Conservation (phyloP, 140 eudicot genomes). For the Senecio squalidus region DNA sequence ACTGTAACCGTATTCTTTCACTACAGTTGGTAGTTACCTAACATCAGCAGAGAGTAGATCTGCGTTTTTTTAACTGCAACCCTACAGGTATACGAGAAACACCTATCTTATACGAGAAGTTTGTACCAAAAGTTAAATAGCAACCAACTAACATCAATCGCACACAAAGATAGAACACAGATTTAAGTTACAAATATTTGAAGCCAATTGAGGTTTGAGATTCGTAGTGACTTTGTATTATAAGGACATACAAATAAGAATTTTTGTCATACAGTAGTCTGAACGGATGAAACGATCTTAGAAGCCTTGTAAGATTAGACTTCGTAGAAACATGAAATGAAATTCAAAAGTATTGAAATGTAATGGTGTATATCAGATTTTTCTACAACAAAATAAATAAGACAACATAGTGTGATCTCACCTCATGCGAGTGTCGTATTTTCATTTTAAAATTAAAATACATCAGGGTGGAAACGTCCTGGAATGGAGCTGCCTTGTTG, state of each 20-base stretch:
- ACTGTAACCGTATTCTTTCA: not conserved
- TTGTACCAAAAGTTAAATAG: not conserved
- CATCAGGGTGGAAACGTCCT: conserved; percentile 88
- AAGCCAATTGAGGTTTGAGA: no score
- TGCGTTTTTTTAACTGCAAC: no score
- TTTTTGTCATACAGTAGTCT: not conserved
- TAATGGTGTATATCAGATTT: conserved; percentile 5
- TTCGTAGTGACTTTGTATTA: not conserved
- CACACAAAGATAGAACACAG: not conserved
- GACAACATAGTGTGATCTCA: not conserved
- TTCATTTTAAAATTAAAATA: conserved; percentile 41
- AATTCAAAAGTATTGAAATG: not conserved
- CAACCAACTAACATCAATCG: not conserved
- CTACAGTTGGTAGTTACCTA: not conserved
- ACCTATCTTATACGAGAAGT: not conserved
- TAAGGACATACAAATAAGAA: not conserved
- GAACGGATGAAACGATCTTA: not conserved
- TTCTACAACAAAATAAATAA: not conserved
- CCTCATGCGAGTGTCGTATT: not conserved
- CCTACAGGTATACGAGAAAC: not conserved
- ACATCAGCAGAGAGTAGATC: no score
- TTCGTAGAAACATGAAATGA: not conserved
- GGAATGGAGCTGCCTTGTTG: conserved; percentile 78
- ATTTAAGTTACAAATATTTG: not conserved
- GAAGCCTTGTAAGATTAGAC: conserved; percentile 4